Conservation (phyloP, 352 stramenopile genomes). For the Phytophthora nicotianae region DNA sequence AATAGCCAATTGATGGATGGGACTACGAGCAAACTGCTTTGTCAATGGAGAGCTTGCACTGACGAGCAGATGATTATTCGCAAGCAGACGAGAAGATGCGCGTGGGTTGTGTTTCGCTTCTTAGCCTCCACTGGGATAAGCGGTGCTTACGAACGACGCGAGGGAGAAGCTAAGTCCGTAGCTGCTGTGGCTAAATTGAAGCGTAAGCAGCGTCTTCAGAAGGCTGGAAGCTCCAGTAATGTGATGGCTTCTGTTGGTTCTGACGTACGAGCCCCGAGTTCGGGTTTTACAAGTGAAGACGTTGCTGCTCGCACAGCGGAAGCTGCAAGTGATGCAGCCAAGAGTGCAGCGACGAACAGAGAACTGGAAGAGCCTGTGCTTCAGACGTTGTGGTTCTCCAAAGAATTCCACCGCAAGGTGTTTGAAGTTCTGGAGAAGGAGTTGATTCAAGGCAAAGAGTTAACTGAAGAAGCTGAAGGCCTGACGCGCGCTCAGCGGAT, state of each 20-base stretch:
- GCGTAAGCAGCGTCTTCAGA: conserved; percentile 67
- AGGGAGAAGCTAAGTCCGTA: conserved; percentile 72
- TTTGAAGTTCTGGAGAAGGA: conserved; percentile 89
- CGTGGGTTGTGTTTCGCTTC: conserved; percentile 87
- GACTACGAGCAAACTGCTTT: conserved; percentile 33
- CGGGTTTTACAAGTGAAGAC: conserved; percentile 65
- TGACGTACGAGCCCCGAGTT: conserved; percentile 23
- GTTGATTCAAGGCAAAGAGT: conserved; percentile 63
- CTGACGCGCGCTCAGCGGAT: conserved; percentile 82
- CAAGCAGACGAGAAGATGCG: conserved; percentile 73
- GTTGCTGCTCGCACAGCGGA: conserved; percentile 59
- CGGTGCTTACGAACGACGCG: conserved; percentile 67
- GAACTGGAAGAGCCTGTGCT: conserved; percentile 76
- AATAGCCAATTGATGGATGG: conserved; percentile 8
- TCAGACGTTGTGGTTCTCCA: conserved; percentile 88
- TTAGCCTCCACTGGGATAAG: conserved; percentile 74
- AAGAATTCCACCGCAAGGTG: conserved; percentile 86
- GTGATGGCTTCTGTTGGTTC: conserved; percentile 11
- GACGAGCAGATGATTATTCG: conserved; percentile 72
- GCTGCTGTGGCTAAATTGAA: conserved; percentile 76
- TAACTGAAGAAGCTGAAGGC: conserved; percentile 77
- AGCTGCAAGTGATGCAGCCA: conserved; percentile 80
- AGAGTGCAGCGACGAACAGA: conserved; percentile 72
- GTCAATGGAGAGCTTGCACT: conserved; percentile 56
- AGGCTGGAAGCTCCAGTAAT: conserved; percentile 29